Percentiles rank a stretch among this genome's conserved stretches.
phyloP scores from a whole-genome alignment of 805 yeast genomes.

The Kazachstania kunashirensis region DNA sequence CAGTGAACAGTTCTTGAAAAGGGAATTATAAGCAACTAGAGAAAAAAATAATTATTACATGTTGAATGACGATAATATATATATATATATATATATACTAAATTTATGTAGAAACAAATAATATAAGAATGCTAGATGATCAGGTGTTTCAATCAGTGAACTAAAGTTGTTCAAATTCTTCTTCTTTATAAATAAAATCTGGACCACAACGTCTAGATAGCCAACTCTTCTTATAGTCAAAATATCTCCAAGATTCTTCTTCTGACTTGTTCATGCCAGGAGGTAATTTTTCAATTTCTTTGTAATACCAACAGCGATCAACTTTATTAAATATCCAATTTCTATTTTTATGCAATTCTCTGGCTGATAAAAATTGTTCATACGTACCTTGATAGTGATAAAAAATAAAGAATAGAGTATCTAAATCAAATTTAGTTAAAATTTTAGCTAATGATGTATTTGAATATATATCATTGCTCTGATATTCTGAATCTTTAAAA shows the following conservation, averaged over 20 bases:
- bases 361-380: conserved; percentile 67
- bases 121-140: neutral
- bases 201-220: conserved; percentile 40
- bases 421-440: conserved; percentile 68
- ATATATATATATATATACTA: neutral
- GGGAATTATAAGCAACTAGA: conserved; percentile 28
- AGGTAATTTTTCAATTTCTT: conserved; percentile 71
- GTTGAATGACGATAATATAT: neutral
- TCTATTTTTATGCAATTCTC: conserved; percentile 59
- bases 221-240: conserved; percentile 73
- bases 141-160: neutral
- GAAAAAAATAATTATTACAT: neutral
- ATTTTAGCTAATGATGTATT: conserved; percentile 42
- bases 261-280: conserved; percentile 52
- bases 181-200: conserved; percentile 32
- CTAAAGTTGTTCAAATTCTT: conserved; percentile 38
- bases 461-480: conserved; percentile 24
- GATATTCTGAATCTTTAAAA: conserved; percentile 4
- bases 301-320: conserved; percentile 40
- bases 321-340: conserved; percentile 62
- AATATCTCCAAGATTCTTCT: conserved; percentile 57
- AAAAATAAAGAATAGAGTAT: conserved; percentile 85
- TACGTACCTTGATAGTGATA: conserved; percentile 70
- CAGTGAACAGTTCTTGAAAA: conserved; percentile 55
- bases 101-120: neutral